Conservation (phyloP, 768 basidiomycete genomes). For the Clathrus columnatus region DNA sequence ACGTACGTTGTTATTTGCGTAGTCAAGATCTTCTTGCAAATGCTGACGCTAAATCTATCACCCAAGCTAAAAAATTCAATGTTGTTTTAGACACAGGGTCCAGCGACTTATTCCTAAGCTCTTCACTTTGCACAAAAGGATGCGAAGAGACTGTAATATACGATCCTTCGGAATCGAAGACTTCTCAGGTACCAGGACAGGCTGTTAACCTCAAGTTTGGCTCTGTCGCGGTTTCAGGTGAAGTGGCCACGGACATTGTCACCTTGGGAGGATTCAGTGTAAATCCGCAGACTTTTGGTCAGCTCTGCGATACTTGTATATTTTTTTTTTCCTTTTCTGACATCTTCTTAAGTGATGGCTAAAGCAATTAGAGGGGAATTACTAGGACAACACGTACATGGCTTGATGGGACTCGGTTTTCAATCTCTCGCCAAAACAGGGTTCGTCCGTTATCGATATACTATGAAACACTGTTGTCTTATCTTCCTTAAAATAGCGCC, state of each 20-base stretch:
- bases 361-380: conserved; percentile 21
- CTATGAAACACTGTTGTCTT: background rate
- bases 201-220: conserved; percentile 51
- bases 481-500: conserved; percentile 14
- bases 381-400: conserved; percentile 44
- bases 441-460: background rate
- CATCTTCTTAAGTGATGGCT: conserved; percentile 13
- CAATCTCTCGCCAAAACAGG: conserved; percentile 45
- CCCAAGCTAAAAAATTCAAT: background rate
- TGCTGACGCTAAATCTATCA: background rate
- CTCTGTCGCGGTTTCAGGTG: conserved; percentile 55
- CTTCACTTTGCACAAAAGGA: conserved; percentile 1
- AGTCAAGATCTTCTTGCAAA: background rate
- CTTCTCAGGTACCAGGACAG: conserved; percentile 18
- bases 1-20: conserved; percentile 30
- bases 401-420: conserved; percentile 75
- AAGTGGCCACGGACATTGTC: conserved; percentile 51
- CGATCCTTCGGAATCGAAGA: conserved; percentile 33
- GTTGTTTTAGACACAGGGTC: conserved; percentile 18
- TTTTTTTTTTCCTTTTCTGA: conserved; percentile 9
- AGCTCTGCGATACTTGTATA: conserved; percentile 16
- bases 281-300: conserved; percentile 44
- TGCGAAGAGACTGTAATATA: conserved; percentile 40
- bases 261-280: conserved; percentile 56
- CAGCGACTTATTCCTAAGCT: conserved; percentile 14